A percentile compares a stretch with the other conserved stretches of the same genome.
phyloP scores from a whole-genome alignment of 192 early-diverging fungal species.

The Coemansia sp. region DNA sequence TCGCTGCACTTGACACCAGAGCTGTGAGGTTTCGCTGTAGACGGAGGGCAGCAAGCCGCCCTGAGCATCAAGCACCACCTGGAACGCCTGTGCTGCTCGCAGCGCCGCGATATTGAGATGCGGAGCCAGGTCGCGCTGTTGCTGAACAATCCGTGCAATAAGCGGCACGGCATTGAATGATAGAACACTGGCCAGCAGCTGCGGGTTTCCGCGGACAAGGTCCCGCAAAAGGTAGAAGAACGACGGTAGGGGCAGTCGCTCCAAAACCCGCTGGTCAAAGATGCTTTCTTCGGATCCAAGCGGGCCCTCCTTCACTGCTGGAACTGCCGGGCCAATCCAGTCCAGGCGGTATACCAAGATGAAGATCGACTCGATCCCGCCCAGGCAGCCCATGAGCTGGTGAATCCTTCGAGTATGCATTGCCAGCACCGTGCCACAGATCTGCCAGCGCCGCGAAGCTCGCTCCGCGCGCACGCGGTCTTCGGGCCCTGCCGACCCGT shows the following conservation, averaged over 20 bases:
- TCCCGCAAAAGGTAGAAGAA: slow-evolving; percentile 33
- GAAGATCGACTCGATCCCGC: slow-evolving; percentile 20
- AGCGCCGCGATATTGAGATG: slow-evolving; percentile 24
- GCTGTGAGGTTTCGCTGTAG: slow-evolving; percentile 10
- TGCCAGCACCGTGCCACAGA: slow-evolving; percentile 15
- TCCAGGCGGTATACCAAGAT: slow-evolving; percentile 23
- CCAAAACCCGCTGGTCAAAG: slow-evolving; percentile 25
- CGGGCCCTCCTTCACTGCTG: slow-evolving; percentile 20
- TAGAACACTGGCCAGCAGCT: slow-evolving; percentile 9
- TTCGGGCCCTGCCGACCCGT: not conserved
- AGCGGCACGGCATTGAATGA: slow-evolving; percentile 17
- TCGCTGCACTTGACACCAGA: slow-evolving; percentile 33
- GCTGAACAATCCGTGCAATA: slow-evolving; percentile 22
- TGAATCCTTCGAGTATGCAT: slow-evolving; percentile 17
- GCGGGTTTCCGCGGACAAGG: slow-evolving; percentile 19
- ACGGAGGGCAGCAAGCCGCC: slow-evolving; percentile 19
- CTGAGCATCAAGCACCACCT: slow-evolving; percentile 24
- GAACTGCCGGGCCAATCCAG: slow-evolving; percentile 25
- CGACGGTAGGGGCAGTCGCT: slow-evolving; percentile 16
- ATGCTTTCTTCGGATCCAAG: slow-evolving; percentile 23
- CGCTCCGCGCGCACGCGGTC: slow-evolving; percentile 13
- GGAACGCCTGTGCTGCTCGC: slow-evolving; percentile 29
- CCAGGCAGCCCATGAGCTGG: slow-evolving; percentile 16
- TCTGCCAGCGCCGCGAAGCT: slow-evolving; percentile 17
- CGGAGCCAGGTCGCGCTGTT: slow-evolving; percentile 1